These are phyloP conservation scores for Chenopodium formosanum DNA, from an alignment of 148 eudicot genomes.

Conservation along the genomic window DNA sequence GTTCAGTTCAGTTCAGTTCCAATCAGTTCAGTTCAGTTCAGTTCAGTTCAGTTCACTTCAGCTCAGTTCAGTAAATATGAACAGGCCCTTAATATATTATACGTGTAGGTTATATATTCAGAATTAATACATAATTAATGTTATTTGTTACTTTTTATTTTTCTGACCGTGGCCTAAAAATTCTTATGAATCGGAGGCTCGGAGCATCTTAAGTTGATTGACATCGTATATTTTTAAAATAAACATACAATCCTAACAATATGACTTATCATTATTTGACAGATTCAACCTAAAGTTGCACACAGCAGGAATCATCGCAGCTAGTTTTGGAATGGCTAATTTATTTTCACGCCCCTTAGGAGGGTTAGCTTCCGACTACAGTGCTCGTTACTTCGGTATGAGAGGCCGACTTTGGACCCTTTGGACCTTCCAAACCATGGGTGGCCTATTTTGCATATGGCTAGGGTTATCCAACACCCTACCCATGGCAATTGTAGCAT, in stretches of 20 bases:
- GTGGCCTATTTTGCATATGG: conserved; percentile 60
- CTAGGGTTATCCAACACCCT: conserved; percentile 46
- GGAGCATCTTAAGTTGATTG: no score
- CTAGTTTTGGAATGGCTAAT: conserved; percentile 79
- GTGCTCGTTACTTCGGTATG: conserved; percentile 65
- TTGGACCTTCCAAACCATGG: conserved; percentile 72
- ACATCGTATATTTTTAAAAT: no score
- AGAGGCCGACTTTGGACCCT: conserved; percentile 79
- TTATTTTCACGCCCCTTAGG: conserved; percentile 61
- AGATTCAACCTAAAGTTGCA: conserved; percentile 71
- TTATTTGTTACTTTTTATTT: no score
- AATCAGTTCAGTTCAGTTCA: no score
- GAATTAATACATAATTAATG: no score
- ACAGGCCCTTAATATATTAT: no score
- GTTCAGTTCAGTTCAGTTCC: no score
- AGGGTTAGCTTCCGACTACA: conserved; percentile 55
- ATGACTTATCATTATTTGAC: not conserved
- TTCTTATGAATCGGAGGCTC: no score
- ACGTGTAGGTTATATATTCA: no score
- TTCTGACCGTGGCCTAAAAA: not conserved
- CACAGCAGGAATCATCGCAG: conserved; percentile 71
- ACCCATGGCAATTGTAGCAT: conserved; percentile 26
- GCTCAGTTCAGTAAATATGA: no score
- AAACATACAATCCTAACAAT: no score
- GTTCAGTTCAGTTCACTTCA: no score